Evolutionary conservation across 371 early-diverging fungal genomes (phyloP).

Genomic region (Saksenaea oblongispora): DNA sequence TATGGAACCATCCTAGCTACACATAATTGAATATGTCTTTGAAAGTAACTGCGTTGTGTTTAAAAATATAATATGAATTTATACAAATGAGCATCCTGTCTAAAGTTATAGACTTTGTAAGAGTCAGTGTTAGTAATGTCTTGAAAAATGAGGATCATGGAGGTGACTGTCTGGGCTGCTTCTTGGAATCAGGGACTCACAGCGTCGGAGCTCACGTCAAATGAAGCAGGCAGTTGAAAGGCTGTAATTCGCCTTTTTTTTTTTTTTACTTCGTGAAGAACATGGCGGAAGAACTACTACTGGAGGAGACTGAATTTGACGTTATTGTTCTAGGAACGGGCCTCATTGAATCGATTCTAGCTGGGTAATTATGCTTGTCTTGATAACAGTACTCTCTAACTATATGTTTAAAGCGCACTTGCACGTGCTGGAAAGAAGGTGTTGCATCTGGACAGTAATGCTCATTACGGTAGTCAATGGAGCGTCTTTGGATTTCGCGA

Average conservation of each 20-base stretch:
- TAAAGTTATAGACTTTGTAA: too few relatives aligned
- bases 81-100: too few relatives aligned
- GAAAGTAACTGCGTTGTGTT: too few relatives aligned
- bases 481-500: conserved; percentile 63
- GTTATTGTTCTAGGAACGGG: conserved; percentile 91
- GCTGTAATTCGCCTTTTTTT: neutral
- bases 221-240: neutral
- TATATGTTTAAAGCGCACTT: conserved; percentile 57
- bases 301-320: conserved; percentile 68
- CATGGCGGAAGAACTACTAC: neutral
- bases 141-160: too few relatives aligned
- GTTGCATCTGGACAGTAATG: conserved; percentile 87
- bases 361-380: conserved; percentile 56
- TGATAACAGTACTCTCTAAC: neutral
- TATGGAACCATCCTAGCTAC: too few relatives aligned
- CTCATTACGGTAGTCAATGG: conserved; percentile 84
- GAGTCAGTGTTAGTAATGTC: too few relatives aligned
- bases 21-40: too few relatives aligned
- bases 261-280: neutral
- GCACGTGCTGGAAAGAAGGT: conserved; percentile 81
- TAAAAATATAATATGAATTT: too few relatives aligned
- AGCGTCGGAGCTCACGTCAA: neutral
- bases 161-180: too few relatives aligned
- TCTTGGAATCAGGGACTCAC: too few relatives aligned
- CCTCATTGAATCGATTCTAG: conserved; percentile 82